Evolutionary conservation across 1,284 basidiomycete species (phyloP).

Genomic region (Papiliotrema fonsecae): DNA sequence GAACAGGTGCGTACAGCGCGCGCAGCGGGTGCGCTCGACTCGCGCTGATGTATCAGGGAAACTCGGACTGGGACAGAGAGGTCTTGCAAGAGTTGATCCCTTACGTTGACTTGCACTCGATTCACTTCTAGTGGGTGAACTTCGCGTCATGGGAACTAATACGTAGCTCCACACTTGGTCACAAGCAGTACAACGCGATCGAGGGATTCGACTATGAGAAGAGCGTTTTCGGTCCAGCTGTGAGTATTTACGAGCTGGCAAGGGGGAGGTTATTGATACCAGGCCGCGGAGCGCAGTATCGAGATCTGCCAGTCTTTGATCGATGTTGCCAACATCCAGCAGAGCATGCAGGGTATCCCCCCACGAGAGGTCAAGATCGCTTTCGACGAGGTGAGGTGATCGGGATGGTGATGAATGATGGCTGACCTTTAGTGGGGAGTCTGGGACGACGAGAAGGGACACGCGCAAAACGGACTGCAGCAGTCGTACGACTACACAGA

Average conservation of each 20-base stretch:
- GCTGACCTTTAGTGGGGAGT: constrained; percentile 21
- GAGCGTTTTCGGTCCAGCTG: constrained; percentile 50
- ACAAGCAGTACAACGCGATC: neutral
- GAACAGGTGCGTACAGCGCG: constrained; percentile 52
- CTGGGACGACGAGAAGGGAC: constrained; percentile 47
- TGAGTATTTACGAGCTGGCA: constrained; percentile 10
- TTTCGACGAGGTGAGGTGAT: constrained; percentile 51
- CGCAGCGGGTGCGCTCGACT: no score
- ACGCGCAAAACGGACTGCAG: constrained; percentile 53
- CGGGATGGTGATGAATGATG: neutral
- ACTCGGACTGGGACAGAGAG: constrained; percentile 47
- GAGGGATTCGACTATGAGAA: constrained; percentile 42
- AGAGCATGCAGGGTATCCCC: constrained; percentile 19
- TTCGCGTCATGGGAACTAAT: constrained; percentile 16
- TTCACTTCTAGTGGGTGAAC: constrained; percentile 42
- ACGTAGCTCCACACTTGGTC: constrained; percentile 7
- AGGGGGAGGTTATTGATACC: neutral
- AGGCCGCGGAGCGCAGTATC: constrained; percentile 47
- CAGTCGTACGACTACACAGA: constrained; percentile 60
- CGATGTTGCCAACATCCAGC: constrained; percentile 46
- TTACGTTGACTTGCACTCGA: constrained; percentile 46
- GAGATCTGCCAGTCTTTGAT: constrained; percentile 48
- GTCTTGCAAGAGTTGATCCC: constrained; percentile 40
- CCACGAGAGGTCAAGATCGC: constrained; percentile 45
- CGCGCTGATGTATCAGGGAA: no score